A percentile compares a stretch with the other conserved stretches of the same genome.
Evolutionary conservation across 2,329 filamentous ascomycete genomes (phyloP).

Genomic region (Sordariomycetes sp.): DNA sequence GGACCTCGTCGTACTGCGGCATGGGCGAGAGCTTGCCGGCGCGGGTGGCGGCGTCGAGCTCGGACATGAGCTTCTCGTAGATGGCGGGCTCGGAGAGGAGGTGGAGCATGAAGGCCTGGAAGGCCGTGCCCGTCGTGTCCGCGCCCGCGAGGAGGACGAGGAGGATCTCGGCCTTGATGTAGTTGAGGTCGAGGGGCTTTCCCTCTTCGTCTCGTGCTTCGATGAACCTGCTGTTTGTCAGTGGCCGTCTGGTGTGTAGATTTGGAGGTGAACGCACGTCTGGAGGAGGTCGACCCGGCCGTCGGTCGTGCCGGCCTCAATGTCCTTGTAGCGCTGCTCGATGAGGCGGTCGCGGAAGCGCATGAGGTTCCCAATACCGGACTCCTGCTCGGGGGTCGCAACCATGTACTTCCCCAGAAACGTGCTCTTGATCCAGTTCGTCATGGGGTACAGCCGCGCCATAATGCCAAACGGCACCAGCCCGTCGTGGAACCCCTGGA

Average conservation of each 20-base stretch:
- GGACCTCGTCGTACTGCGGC: conserved; percentile 30
- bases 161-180: conserved; percentile 39
- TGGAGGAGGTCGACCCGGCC: conserved; percentile 38
- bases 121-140: conserved; percentile 22
- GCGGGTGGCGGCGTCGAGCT: conserved; percentile 28
- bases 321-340: conserved; percentile 31
- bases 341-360: conserved; percentile 45
- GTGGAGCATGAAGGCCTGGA: conserved; percentile 37
- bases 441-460: conserved; percentile 40
- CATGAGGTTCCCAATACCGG: conserved; percentile 45
- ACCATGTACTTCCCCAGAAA: conserved; percentile 37
- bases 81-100: conserved; percentile 36
- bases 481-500: conserved; percentile 42
- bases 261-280: conserved; percentile 18
- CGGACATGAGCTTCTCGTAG: conserved; percentile 32
- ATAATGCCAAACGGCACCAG: conserved; percentile 39
- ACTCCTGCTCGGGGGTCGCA: conserved; percentile 38
- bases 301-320: conserved; percentile 29
- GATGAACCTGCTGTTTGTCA: conserved; percentile 21
- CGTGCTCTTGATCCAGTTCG: conserved; percentile 42
- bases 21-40: conserved; percentile 19
- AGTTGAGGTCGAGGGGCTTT: conserved; percentile 33
- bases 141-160: conserved; percentile 23
- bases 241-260: not conserved
- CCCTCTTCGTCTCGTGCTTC: conserved; percentile 31